Conservation (phyloP, 768 basidiomycete genomes). For the Lactarius trivialis region DNA sequence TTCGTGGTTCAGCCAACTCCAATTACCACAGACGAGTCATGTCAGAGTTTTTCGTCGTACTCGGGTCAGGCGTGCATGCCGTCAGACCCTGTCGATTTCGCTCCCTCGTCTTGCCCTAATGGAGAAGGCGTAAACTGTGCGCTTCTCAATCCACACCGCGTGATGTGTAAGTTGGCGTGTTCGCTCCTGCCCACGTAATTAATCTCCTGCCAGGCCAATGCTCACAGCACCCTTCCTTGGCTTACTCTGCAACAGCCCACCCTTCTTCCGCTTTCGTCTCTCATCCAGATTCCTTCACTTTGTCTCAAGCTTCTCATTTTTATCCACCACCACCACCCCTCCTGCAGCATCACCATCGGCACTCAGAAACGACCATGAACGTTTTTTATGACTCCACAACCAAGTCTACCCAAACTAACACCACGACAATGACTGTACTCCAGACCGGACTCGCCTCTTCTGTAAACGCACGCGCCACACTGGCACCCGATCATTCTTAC, state of each 20-base stretch:
- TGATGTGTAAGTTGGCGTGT: conserved; percentile 3
- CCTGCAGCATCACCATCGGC: neutral
- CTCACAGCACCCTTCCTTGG: neutral
- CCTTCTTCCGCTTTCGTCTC: neutral
- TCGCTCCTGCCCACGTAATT: conserved; percentile 3
- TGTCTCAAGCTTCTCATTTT: neutral
- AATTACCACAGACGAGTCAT: conserved; percentile 6
- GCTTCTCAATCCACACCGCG: conserved; percentile 1
- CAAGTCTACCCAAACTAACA: conserved; percentile 2
- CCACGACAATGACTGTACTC: conserved; percentile 3
- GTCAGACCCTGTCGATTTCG: neutral
- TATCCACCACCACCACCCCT: neutral
- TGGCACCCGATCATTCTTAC: neutral
- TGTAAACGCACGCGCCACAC: neutral
- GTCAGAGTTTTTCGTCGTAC: neutral
- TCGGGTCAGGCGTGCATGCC: conserved; percentile 6
- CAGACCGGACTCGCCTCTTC: neutral
- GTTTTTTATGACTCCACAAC: conserved; percentile 2
- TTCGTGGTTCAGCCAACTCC: neutral
- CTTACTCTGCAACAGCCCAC: neutral
- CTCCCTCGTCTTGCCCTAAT: neutral
- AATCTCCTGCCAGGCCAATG: neutral
- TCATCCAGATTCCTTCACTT: neutral
- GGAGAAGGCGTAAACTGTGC: conserved; percentile 11
- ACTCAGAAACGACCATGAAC: conserved; percentile 3